Conservation (phyloP, 345 rosid genomes). For the Citrus mangshanensis region DNA sequence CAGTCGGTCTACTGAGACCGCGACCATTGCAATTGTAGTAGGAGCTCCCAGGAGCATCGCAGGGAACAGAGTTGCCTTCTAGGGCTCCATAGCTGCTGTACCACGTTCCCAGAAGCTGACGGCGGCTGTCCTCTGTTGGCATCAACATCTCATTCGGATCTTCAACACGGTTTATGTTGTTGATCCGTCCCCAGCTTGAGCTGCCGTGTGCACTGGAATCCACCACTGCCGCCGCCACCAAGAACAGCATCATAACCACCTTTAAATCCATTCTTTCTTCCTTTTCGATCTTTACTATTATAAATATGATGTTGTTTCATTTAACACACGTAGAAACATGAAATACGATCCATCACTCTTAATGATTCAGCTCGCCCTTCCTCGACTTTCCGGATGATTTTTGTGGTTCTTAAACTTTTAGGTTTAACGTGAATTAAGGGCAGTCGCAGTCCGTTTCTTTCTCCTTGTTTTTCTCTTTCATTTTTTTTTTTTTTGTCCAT, state of each 20-base stretch:
- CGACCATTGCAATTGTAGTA: neutral
- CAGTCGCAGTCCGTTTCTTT: constrained; percentile 17
- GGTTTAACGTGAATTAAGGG: neutral
- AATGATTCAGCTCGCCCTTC: constrained; percentile 25
- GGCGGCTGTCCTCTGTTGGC: neutral
- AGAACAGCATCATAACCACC: constrained; percentile 29
- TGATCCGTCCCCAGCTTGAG: constrained; percentile 9
- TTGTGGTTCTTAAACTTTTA: constrained; percentile 30
- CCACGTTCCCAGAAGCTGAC: neutral
- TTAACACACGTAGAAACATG: neutral
- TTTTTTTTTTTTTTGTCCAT: neutral
- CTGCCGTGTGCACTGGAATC: constrained; percentile 19
- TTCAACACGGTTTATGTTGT: neutral
- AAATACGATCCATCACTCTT: neutral
- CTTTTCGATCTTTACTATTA: no score
- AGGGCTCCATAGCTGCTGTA: neutral
- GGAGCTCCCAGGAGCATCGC: neutral
- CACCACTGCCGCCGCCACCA: constrained; percentile 1
- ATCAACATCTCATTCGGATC: neutral
- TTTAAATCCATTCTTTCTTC: constrained; percentile 31
- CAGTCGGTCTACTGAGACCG: neutral
- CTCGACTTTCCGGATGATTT: constrained; percentile 5
- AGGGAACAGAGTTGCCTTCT: neutral
- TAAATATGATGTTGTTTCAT: no score
- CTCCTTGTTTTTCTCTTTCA: constrained; percentile 5